phyloP scores from a whole-genome alignment of 306 rosid species.

The Pyrus pyrifolia region DNA sequence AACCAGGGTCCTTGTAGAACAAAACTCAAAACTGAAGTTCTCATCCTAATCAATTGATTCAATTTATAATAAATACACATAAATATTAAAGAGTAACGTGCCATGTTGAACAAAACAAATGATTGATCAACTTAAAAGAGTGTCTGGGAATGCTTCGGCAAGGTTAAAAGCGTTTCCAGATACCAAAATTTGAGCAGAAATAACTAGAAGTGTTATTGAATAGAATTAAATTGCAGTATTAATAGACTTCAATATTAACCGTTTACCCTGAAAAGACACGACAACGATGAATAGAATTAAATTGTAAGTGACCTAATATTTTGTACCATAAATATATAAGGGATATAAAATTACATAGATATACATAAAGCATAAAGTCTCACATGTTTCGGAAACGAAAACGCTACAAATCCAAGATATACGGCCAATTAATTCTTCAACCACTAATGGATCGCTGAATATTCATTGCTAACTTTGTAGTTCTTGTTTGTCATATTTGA shows the following conservation, averaged over 20 bases:
- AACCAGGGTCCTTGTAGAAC: too few relatives aligned
- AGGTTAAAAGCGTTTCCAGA: too few relatives aligned
- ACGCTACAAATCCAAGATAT: slow-evolving; percentile 57
- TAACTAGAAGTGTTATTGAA: too few relatives aligned
- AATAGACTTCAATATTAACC: slow-evolving; percentile 34
- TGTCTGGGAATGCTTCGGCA: too few relatives aligned
- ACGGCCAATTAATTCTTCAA: slow-evolving; percentile 37
- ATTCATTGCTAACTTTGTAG: slow-evolving; percentile 40
- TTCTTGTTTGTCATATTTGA: slow-evolving; percentile 27
- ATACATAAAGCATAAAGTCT: background rate
- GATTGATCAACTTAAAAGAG: too few relatives aligned
- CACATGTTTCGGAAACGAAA: slow-evolving; percentile 1
- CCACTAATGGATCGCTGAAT: slow-evolving; percentile 23
- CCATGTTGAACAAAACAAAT: too few relatives aligned
- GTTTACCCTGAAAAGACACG: slow-evolving; percentile 42
- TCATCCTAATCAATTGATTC: too few relatives aligned
- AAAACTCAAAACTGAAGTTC: too few relatives aligned
- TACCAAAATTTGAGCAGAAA: too few relatives aligned
- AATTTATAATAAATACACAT: too few relatives aligned
- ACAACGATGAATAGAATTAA: background rate
- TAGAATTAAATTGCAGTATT: slow-evolving; percentile 31
- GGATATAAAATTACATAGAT: background rate
- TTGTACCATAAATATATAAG: slow-evolving; percentile 7
- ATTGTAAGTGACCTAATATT: background rate
- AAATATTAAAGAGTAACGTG: too few relatives aligned